phyloP scores from a whole-genome alignment of 495 filamentous ascomycete species.

The Evansstolkia leycettana region DNA sequence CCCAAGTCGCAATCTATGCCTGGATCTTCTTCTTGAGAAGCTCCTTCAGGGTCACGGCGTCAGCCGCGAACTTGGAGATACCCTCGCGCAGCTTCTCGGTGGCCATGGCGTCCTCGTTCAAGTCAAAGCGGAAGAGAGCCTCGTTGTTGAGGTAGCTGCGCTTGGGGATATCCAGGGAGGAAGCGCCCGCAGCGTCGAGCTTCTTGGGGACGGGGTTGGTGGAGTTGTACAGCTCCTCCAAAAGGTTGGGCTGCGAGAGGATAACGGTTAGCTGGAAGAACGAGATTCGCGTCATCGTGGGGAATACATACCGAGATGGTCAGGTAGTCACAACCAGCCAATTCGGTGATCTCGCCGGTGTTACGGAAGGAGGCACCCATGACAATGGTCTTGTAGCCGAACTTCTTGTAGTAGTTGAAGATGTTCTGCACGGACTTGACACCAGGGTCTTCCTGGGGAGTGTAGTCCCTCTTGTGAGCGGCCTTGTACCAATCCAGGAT shows the following conservation, averaged over 20 bases:
- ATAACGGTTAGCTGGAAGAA: neutral
- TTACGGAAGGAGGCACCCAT: slow-evolving; percentile 99
- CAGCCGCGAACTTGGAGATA: slow-evolving; percentile 97
- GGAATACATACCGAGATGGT: slow-evolving; percentile 72
- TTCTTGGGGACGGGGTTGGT: slow-evolving; percentile 75
- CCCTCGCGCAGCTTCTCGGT: slow-evolving; percentile 97
- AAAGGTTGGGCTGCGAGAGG: slow-evolving; percentile 78
- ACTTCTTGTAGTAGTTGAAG: slow-evolving; percentile 99
- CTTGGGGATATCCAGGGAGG: slow-evolving; percentile 65
- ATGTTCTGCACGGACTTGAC: slow-evolving; percentile 91
- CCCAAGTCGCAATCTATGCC: slow-evolving; percentile 27
- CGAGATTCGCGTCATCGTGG: neutral
- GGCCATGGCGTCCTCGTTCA: slow-evolving; percentile 99
- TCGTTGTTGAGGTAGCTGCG: slow-evolving; percentile 86
- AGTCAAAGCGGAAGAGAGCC: slow-evolving; percentile 88
- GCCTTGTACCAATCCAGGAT: slow-evolving; percentile 99
- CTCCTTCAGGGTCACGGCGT: slow-evolving; percentile 85
- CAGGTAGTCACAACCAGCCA: slow-evolving; percentile 96
- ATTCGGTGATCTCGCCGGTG: slow-evolving; percentile 90
- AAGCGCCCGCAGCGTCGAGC: slow-evolving; percentile 59
- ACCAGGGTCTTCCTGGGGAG: slow-evolving; percentile 82
- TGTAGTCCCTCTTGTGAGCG: slow-evolving; percentile 83
- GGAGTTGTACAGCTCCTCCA: slow-evolving; percentile 88
- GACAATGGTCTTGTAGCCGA: slow-evolving; percentile 95
- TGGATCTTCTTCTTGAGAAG: slow-evolving; percentile 80